A percentile compares a stretch with the other conserved stretches of the same genome.
Evolutionary conservation across 2,329 filamentous ascomycete genomes (phyloP).

Genomic region (Fusarium continuum): DNA sequence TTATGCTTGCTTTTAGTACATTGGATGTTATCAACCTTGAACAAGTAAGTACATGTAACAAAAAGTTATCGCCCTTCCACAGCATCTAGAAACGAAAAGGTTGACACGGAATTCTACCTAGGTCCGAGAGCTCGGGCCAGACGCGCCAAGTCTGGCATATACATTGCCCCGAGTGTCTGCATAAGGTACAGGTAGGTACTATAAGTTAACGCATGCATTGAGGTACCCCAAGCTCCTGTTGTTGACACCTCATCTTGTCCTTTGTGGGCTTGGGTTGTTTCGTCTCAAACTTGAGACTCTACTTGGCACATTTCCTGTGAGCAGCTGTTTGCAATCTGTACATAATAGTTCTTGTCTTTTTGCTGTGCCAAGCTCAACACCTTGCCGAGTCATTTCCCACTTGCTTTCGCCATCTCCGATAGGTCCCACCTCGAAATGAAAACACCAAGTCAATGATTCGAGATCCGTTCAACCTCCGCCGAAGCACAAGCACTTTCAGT

Average conservation of each 20-base stretch:
- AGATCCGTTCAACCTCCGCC: slow-evolving; percentile 57
- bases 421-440: slow-evolving; percentile 42
- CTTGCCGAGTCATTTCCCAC: neutral
- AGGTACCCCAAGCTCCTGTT: slow-evolving; percentile 30
- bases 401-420: neutral
- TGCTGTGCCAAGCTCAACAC: slow-evolving; percentile 1
- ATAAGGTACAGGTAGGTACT: too few species aligned
- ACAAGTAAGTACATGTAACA: neutral
- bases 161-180: too few species aligned
- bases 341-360: slow-evolving; percentile 7
- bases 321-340: slow-evolving; percentile 17
- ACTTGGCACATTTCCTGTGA: slow-evolving; percentile 6
- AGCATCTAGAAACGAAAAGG: neutral
- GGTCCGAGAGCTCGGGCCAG: slow-evolving; percentile 18
- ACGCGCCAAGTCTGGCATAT: too few species aligned
- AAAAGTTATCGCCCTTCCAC: neutral
- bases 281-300: slow-evolving; percentile 1
- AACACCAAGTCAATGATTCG: slow-evolving; percentile 50
- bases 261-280: neutral
- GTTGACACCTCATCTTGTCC: slow-evolving; percentile 8
- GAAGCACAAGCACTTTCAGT: slow-evolving; percentile 57
- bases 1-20: too few species aligned
- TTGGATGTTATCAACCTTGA: neutral
- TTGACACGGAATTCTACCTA: neutral
- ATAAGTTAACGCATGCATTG: too few species aligned